Base-by-base conservation (phyloP, 441 rosid species). In the Jatropha multifida region DNA sequence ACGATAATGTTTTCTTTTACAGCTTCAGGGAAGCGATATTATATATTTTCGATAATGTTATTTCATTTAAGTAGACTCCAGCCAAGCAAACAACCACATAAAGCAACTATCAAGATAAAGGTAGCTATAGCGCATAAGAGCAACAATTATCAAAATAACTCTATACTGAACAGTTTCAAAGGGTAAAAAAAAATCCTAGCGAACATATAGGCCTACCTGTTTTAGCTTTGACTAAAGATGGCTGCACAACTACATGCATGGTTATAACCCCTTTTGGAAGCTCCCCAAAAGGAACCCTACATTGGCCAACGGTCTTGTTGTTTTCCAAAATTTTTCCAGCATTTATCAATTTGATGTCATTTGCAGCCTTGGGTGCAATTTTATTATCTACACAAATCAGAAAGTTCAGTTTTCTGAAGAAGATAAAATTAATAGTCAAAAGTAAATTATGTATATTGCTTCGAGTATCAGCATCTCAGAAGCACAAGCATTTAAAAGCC, bases 171-270 rank as follows among this genome's bases (percentile, higher is more conserved):
- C 32, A 32, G 32, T 32, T 1, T 32, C 32, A 32, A 1, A 32
- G 32, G 32, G 32, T 32, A 32, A 32, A 32, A 32, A 32, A 32
- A 32, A 32, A 32, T 32, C 32, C 32, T 66, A 23, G 3, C 2
- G 52, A 26, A 58, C 44, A 55, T 26, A 67, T 20, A 80, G 74
- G 79, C 27, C 26, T 86, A 95, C 99, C 97, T 82, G 97, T 79
- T 85, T 90, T 95, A 17, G 92, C 79, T 84, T 93, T 93, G 3
- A 88, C 80, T 69, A 86, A 68, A 74, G 97, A 81, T 64, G 88
- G 94, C 84, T 93, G 98, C 81, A 92, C 97, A 9, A 93, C 98
- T 74, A 95, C 98, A 73, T 95, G 99, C 99, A 95, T 95, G 75
- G 92, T 93, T 68, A 93, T 92, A 73, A 87, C 88, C 14, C 88